Evolutionary conservation across 495 filamentous ascomycete species (phyloP), one percentile per base, ranked within the genome.

Genomic region (Parachaetomium inaequale): DNA sequence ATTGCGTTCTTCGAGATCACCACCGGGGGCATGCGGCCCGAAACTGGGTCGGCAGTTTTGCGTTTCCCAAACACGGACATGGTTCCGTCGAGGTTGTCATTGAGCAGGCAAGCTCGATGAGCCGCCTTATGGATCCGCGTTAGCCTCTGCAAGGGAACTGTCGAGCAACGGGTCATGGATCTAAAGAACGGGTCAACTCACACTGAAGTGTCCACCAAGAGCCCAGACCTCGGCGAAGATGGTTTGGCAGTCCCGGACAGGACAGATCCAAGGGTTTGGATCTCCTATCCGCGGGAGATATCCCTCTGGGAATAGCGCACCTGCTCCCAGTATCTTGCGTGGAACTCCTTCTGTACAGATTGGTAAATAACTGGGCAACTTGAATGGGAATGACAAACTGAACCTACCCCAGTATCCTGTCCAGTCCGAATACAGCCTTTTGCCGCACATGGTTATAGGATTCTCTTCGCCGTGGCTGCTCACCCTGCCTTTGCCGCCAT

Each of bases 191-290:
- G 14, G 34, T 14, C 4, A 31, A 58, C 51, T n/a, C 53, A 69
- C 64, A 31, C 46, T 66, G 34, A 71, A 71, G 51, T 71, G 69
- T 1, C 62, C 55, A 0, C 64, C 69, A 0, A 71, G 58, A 15
- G 42, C 25, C 59, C 49, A 61, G 14, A 46, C 31, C n/a, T 61
- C 29, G 0, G 34, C 4, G 50, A 71, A 67, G 0, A 63, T 4
- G 2, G 29, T 54, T 38, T 63, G 55, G 26, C 67, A 71, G 21
- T 52, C 55, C 26, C 54, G 45, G 3, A 70, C 15, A 1, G 67
- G 65, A 19, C 69, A 71, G 0, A 64, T 29, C 69, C 69, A 71
- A 0, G 69, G 69, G 4, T 64, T 12, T 4, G 50, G 4, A 6
- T 59, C 4, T 10, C 29, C 8, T 1, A 65, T 5, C 0, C 40